Percentiles rank a stretch among this genome's conserved stretches.
phyloP scores from a whole-genome alignment of 2,329 filamentous ascomycete species.

The Trichoderma sp. region DNA sequence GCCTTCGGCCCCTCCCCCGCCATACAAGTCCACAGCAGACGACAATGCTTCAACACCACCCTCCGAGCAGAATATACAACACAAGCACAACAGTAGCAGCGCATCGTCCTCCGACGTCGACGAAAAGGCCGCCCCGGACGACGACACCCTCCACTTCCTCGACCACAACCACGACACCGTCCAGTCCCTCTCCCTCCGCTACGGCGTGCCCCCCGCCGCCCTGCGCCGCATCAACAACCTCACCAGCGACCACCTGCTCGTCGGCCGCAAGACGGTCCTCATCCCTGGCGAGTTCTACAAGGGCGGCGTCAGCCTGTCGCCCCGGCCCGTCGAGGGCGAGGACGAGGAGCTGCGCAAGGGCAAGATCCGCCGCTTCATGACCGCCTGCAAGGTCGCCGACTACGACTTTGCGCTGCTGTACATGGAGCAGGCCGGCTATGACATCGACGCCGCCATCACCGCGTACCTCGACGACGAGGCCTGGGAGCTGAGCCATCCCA shows the following conservation, averaged over 20 bases:
- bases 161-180: constrained; percentile 70
- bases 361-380: constrained; percentile 76
- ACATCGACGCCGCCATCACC: constrained; percentile 65
- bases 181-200: constrained; percentile 68
- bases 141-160: constrained; percentile 75
- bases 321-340: constrained; percentile 71
- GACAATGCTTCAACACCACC: constrained; percentile 1
- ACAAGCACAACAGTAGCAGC: constrained; percentile 29
- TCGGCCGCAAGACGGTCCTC: constrained; percentile 67
- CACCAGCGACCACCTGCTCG: constrained; percentile 69
- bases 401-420: constrained; percentile 77
- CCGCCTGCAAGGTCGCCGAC: constrained; percentile 74
- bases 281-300: constrained; percentile 73
- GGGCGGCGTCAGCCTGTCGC: constrained; percentile 67
- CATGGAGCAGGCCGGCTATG: constrained; percentile 68
- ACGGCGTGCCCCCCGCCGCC: constrained; percentile 65
- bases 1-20: constrained; percentile 42
- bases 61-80: not conserved
- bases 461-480: constrained; percentile 70
- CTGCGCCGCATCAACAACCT: constrained; percentile 70
- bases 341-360: constrained; percentile 72
- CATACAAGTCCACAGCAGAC: constrained; percentile 38
- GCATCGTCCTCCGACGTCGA: constrained; percentile 29
- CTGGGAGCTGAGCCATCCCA: constrained; percentile 72
- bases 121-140: constrained; percentile 49